Evolutionary conservation across 352 stramenopile genomes (phyloP).

Genomic region (Phytophthora cajani): DNA sequence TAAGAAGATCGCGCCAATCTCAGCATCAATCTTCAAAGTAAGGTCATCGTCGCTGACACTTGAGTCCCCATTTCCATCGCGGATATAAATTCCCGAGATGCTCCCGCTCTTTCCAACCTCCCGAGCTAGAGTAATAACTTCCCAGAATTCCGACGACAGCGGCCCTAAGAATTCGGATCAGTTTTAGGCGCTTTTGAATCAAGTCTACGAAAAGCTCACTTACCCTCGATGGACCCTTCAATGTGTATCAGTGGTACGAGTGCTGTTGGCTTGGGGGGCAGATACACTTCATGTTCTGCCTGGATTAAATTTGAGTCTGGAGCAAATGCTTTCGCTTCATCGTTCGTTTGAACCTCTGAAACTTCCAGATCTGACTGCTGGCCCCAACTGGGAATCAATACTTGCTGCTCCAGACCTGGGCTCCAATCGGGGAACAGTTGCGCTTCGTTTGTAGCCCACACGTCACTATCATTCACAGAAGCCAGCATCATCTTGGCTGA

Average conservation of each 20-base stretch:
- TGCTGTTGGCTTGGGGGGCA: background rate
- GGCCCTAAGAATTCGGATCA: background rate
- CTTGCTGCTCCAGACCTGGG: background rate
- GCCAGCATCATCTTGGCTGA: background rate
- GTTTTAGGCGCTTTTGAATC: background rate
- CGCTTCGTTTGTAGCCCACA: background rate
- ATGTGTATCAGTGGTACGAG: background rate
- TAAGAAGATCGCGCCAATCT: background rate
- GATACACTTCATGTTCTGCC: background rate
- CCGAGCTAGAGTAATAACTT: background rate
- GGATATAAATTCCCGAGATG: background rate
- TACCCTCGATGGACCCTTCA: background rate
- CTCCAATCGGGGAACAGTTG: background rate
- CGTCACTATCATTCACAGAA: background rate
- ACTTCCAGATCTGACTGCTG: background rate
- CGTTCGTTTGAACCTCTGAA: background rate
- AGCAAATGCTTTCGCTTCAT: background rate
- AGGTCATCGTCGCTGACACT: background rate
- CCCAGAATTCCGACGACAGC: background rate
- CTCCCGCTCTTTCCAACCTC: background rate
- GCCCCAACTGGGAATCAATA: background rate
- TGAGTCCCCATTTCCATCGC: background rate
- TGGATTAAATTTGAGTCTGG: background rate
- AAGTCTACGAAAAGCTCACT: background rate
- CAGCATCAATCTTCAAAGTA: constrained; percentile 1